Percentiles rank a stretch among this genome's conserved stretches.
Conservation (phyloP, 768 basidiomycete species). For the Leucosporidium scottii region DNA sequence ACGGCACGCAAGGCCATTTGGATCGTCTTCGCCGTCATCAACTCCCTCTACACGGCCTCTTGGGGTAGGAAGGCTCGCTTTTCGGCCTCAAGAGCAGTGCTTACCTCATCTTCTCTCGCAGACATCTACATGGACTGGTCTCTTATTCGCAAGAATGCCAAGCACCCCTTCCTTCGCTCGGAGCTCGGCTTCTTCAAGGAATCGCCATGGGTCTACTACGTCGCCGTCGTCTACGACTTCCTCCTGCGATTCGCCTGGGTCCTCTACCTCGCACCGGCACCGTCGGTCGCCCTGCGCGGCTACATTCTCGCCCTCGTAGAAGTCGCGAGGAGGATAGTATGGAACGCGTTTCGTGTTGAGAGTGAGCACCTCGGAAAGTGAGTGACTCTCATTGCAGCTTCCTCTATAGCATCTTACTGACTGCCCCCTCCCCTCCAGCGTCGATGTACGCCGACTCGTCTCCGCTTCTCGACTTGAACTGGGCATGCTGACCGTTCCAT, state of each 20-base stretch:
- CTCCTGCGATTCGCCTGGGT: constrained; percentile 76
- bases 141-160: constrained; percentile 53
- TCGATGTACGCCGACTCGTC: constrained; percentile 50
- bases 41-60: constrained; percentile 61
- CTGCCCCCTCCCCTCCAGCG: constrained; percentile 52
- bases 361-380: constrained; percentile 36
- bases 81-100: not conserved
- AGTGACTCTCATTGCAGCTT: constrained; percentile 31
- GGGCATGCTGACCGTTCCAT: too few relatives aligned
- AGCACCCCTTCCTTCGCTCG: constrained; percentile 58
- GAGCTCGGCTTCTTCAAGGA: constrained; percentile 64
- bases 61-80: constrained; percentile 56
- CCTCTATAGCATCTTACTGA: not conserved
- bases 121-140: constrained; percentile 86
- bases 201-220: constrained; percentile 53
- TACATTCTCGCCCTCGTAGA: constrained; percentile 69
- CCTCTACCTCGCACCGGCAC: constrained; percentile 60
- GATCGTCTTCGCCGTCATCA: constrained; percentile 57
- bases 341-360: constrained; percentile 63
- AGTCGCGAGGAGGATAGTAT: constrained; percentile 70
- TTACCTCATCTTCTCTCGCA: not conserved
- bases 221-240: constrained; percentile 69
- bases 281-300: constrained; percentile 52
- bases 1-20: constrained; percentile 57
- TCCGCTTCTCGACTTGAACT: too few relatives aligned